Evolutionary conservation across 1,139 yeast species (phyloP).

Genomic region (Ogataea hybrid): DNA sequence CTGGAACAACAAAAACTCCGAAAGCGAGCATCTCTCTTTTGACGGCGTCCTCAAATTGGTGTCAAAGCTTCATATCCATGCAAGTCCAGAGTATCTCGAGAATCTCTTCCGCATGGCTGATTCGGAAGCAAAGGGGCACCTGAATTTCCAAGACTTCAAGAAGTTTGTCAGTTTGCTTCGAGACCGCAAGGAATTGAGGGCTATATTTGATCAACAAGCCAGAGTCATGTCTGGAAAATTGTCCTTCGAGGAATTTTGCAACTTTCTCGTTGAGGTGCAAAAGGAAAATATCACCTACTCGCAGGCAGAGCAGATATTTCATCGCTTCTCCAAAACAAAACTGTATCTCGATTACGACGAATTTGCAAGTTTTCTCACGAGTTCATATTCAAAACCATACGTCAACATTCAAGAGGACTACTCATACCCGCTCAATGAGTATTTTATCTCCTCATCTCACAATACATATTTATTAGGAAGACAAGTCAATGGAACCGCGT

Average conservation of each 20-base stretch:
- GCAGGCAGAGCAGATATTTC: constrained; percentile 38
- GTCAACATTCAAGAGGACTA: constrained; percentile 42
- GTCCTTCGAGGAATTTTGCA: constrained; percentile 38
- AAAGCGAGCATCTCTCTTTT: constrained; percentile 50
- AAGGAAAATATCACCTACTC: constrained; percentile 40
- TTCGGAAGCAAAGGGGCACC: constrained; percentile 38
- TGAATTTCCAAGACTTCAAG: constrained; percentile 73
- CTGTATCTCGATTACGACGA: constrained; percentile 24
- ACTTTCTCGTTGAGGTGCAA: constrained; percentile 53
- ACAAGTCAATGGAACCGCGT: constrained; percentile 89
- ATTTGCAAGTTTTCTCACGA: constrained; percentile 50
- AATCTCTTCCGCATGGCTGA: constrained; percentile 25
- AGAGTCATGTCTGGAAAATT: constrained; percentile 19
- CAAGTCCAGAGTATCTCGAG: constrained; percentile 36
- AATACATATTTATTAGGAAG: constrained; percentile 89
- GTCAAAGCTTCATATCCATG: constrained; percentile 63
- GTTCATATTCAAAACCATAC: constrained; percentile 43
- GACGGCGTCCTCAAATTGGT: constrained; percentile 68
- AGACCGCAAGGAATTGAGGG: constrained; percentile 48
- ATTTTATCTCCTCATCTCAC: constrained; percentile 89
- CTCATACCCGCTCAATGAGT: constrained; percentile 74
- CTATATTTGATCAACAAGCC: constrained; percentile 36
- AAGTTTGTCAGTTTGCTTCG: constrained; percentile 57
- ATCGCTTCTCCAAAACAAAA: constrained; percentile 38
- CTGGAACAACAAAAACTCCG: constrained; percentile 50